Percentiles rank a stretch among this genome's conserved stretches.
These are phyloP conservation scores for Royoungia palumana DNA, from an alignment of 768 basidiomycete genomes.

Conservation along the genomic window DNA sequence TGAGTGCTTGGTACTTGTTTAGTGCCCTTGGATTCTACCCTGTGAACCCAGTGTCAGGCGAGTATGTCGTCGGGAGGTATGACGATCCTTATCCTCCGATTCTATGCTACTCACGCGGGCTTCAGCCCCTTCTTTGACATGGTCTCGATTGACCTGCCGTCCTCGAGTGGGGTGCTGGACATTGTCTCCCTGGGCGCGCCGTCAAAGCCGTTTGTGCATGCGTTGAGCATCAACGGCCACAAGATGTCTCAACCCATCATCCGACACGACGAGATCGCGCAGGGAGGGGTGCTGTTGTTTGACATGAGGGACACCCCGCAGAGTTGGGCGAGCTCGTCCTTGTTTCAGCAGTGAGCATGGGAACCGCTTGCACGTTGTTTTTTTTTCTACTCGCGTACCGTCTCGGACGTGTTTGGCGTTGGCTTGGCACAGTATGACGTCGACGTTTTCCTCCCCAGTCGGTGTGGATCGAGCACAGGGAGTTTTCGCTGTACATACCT, in stretches of 20 bases:
- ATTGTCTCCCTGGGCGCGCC: conserved; percentile 58
- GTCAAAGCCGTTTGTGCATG: conserved; percentile 57
- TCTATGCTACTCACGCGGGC: background rate
- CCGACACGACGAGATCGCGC: conserved; percentile 54
- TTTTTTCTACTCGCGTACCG: too few species aligned
- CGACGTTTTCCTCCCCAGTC: too few species aligned
- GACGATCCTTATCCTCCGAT: conserved; percentile 7
- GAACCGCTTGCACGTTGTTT: too few species aligned
- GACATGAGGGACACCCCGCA: conserved; percentile 57
- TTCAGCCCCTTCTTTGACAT: conserved; percentile 51
- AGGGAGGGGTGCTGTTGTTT: conserved; percentile 58
- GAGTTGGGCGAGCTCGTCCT: conserved; percentile 35
- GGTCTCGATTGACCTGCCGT: conserved; percentile 55
- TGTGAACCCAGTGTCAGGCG: conserved; percentile 73
- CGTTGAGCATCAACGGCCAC: conserved; percentile 54
- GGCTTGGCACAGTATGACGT: too few species aligned
- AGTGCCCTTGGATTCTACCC: conserved; percentile 82
- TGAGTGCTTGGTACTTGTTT: conserved; percentile 89
- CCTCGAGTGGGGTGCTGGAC: conserved; percentile 34
- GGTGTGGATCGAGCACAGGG: too few species aligned
- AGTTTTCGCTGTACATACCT: too few species aligned
- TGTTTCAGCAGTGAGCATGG: background rate
- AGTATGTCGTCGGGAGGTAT: conserved; percentile 74
- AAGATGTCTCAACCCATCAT: conserved; percentile 46
- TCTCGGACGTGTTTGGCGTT: too few species aligned